A percentile compares a stretch with the other conserved stretches of the same genome.
Conservation (phyloP, 768 basidiomycete species). For the Russula sp. region DNA sequence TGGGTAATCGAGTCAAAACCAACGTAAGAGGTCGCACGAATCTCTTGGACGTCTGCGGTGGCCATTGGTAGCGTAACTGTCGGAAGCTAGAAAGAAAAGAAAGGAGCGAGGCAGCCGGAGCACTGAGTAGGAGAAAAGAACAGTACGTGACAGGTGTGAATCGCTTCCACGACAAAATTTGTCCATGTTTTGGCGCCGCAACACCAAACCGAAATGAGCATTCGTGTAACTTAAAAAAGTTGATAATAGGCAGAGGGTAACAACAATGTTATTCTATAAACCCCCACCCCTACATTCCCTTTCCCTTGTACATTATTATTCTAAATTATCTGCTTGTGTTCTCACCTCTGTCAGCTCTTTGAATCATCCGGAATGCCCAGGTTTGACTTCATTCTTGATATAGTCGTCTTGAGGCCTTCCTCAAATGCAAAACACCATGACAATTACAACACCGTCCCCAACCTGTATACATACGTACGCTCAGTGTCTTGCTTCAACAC, state of each 20-base stretch:
- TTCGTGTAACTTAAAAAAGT: neutral
- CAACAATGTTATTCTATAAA: constrained; percentile 7
- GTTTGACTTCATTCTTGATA: constrained; percentile 4
- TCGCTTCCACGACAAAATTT: constrained; percentile 14
- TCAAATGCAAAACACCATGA: constrained; percentile 23
- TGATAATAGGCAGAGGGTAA: neutral
- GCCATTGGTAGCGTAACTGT: constrained; percentile 25
- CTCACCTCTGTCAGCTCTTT: constrained; percentile 11
- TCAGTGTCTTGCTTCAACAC: constrained; percentile 15
- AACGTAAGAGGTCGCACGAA: constrained; percentile 89
- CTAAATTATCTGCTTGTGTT: constrained; percentile 21
- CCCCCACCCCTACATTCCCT: neutral
- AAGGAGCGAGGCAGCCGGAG: constrained; percentile 3
- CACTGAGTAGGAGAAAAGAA: constrained; percentile 10
- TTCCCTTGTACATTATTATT: constrained; percentile 20
- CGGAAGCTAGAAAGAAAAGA: neutral
- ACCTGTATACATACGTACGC: constrained; percentile 28
- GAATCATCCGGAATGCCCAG: constrained; percentile 2
- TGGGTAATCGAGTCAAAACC: constrained; percentile 97
- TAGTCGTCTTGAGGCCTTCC: constrained; percentile 17
- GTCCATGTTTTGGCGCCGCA: constrained; percentile 22
- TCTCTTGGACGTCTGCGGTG: constrained; percentile 52
- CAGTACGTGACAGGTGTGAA: constrained; percentile 16
- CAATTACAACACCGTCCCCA: constrained; percentile 30
- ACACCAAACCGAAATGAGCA: neutral